Evolutionary conservation across 805 yeast genomes (phyloP), one percentile per base, ranked within the genome.

Genomic region (Myxozyma udenii): DNA sequence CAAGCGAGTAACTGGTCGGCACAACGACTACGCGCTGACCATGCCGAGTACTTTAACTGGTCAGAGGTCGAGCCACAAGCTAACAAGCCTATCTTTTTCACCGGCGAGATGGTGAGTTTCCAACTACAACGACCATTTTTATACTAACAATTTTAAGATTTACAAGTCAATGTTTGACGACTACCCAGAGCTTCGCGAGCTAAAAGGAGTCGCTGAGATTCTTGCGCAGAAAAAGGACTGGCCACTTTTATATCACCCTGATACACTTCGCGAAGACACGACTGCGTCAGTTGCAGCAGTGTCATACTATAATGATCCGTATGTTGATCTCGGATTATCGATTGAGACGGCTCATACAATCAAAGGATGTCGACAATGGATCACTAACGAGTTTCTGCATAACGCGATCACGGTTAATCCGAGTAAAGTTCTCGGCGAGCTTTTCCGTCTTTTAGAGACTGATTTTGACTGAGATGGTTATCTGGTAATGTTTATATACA

Each of bases 131-230:
- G 19, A 16, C 16, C 24, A 22, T 4, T 28, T 1, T 2, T 9
- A 22, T 42, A 43, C 41, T 40, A 30, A 28, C 24, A 19, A 21
- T 5, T 3, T 24, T 12, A 5, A 55, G 60, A 78, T 78, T 41
- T 78, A 64, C 64, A 72, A 73, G 54, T 73, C 75, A 12, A 77
- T 78, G 77, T 73, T 62, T 53, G 77, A 75, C 32, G 81, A 78
- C 57, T 78, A 70, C 55, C 62, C 64, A 0, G 79, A 75, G 55
- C 67, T 79, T 37, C 50, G 61, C 3, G 65, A 65, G 14, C 66
- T 80, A 39, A 70, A 71, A 47, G 60, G 61, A 1, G 67, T 79
- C 53, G 78, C 81, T 1, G 64, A 61, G 5, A 24, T 55, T 14
- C 48, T 61, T 6, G 64, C 64, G 0, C 25, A 19, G 22, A 62